Evolutionary conservation across 148 eudicot genomes (phyloP).

Genomic region (Camellia sinensis): DNA sequence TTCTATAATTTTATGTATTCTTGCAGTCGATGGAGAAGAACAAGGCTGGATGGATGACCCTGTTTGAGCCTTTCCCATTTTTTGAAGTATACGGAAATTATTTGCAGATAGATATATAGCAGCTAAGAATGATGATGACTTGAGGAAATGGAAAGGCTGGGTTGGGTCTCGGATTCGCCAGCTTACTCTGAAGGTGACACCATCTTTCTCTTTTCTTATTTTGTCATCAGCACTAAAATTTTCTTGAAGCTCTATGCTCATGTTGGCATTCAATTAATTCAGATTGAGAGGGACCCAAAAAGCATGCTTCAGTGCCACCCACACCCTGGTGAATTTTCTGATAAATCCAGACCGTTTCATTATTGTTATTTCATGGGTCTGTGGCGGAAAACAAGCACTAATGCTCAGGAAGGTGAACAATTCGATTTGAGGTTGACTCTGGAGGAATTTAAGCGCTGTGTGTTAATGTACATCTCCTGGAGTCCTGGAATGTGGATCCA

Average conservation of each 20-base stretch:
- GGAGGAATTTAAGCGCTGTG: conserved; percentile 76
- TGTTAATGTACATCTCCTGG: conserved; percentile 49
- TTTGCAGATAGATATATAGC: conserved; percentile 75
- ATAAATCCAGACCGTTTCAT: conserved; percentile 57
- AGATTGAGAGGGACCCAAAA: conserved; percentile 83
- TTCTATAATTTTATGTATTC: not conserved
- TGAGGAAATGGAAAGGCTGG: conserved; percentile 92
- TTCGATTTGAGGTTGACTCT: conserved; percentile 88
- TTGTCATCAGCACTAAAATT: not conserved
- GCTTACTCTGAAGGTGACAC: conserved; percentile 70
- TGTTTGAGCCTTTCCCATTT: conserved; percentile 74
- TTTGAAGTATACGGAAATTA: conserved; percentile 81
- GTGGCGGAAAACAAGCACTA: conserved; percentile 59
- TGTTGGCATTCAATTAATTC: conserved; percentile 14
- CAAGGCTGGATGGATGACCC: conserved; percentile 60
- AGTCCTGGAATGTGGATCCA: conserved; percentile 73
- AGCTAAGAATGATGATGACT: conserved; percentile 72
- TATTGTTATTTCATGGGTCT: conserved; percentile 86
- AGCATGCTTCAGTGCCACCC: conserved; percentile 95
- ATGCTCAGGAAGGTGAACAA: conserved; percentile 54
- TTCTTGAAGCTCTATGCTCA: not conserved
- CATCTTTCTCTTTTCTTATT: not conserved
- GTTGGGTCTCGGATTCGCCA: conserved; percentile 81
- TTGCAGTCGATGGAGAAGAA: conserved; percentile 70
- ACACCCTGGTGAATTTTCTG: conserved; percentile 79